Evolutionary conservation across 768 basidiomycete genomes (phyloP), one percentile per base, ranked within the genome.

Genomic region (Leccinellum albellum): DNA sequence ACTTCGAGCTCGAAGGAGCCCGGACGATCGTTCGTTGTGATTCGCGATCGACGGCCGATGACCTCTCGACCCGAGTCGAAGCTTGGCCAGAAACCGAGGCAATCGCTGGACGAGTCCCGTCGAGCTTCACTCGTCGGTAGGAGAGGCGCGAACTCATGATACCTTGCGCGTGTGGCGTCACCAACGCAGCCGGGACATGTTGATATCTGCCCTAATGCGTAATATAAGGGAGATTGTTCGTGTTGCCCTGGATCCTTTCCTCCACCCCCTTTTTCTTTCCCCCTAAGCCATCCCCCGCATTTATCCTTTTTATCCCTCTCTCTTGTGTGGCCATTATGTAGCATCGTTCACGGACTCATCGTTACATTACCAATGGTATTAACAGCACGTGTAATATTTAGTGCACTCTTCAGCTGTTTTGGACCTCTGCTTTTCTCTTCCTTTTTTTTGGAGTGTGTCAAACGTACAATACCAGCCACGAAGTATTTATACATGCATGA

Each of bases 11-110:
- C 72, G 17, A 65, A 72, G 32, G 71, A 75, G 72, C 57, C 77
- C 73, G 45, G 78, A 72, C 60, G 82, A 62, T 87, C 86, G 28
- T 89, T 89, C 60, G 86, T 88, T 20, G 87, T 89, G 32, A 82
- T 88, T 50, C 78, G 86, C n/a, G 85, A 84, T 67, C 74, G 73
- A 58, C 70, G 69, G 42, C 76, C 80, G 26, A 79, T 77, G 62
- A 51, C 72, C 31, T 45, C 66, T 31, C 67, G 59, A 51, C 67
- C 66, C 7, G 64, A 71, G 55, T 58, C 55, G 3, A 64, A 62
- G 21, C 45, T 31, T 32, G 57, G 57, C 13, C 71, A 63, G 21
- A 66, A 60, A 61, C 57, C 63, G 6, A 64, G 70, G 4, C 64
- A 71, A 46, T 71, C 70, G 14, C 53, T 71, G 40, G 70, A 73